Conservation (phyloP, 441 rosid genomes). For the Pelargonium fulgidum region DNA sequence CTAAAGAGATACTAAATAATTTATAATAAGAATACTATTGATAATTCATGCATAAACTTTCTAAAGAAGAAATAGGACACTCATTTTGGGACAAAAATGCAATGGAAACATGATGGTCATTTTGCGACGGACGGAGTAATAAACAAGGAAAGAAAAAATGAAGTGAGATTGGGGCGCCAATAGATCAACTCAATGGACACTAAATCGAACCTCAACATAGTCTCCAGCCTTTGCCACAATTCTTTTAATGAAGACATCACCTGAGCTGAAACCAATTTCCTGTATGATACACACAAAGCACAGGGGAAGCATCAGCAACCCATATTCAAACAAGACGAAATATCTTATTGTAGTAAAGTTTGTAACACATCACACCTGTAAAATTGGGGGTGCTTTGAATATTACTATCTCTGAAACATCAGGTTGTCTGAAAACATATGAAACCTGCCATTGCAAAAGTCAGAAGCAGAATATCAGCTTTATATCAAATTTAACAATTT, state of each 20-base stretch:
- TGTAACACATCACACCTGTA: conserved; percentile 35
- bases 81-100: too few species aligned
- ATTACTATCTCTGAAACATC: conserved; percentile 63
- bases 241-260: conserved; percentile 58
- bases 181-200: background rate
- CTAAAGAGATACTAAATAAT: too few species aligned
- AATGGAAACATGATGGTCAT: background rate
- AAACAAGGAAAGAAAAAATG: conserved; percentile 4
- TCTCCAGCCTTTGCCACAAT: conserved; percentile 68
- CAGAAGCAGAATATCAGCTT: conserved; percentile 9
- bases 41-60: too few species aligned
- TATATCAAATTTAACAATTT: background rate
- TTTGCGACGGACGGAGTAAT: background rate
- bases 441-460: conserved; percentile 36
- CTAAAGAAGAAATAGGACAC: background rate
- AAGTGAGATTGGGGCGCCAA: background rate
- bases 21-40: too few species aligned
- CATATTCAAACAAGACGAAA: conserved; percentile 5
- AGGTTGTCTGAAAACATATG: conserved; percentile 59
- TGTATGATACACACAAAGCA: conserved; percentile 21
- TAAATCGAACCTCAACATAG: conserved; percentile 47
- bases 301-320: conserved; percentile 14
- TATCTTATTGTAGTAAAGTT: background rate
- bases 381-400: conserved; percentile 58
- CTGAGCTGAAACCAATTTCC: conserved; percentile 49